Conservation (phyloP, 257 asterid genomes). For the Solanum peruvianum region DNA sequence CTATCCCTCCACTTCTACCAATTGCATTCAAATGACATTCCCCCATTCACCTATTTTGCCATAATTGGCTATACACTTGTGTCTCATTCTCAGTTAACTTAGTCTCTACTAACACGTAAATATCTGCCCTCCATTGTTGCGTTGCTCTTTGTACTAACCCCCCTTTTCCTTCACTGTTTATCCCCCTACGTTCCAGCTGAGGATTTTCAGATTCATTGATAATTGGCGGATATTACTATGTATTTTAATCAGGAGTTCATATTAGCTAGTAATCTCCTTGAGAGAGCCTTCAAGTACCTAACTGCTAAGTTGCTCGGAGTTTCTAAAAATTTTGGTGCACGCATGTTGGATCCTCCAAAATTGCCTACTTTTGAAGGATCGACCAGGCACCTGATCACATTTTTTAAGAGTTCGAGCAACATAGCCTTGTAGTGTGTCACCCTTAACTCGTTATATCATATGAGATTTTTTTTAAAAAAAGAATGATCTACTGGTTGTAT, state of each 20-base stretch:
- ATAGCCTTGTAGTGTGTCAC: not conserved
- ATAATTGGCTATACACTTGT: too few species aligned
- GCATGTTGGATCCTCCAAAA: not conserved
- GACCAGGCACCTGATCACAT: not conserved
- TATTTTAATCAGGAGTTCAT: not conserved
- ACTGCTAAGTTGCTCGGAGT: not conserved
- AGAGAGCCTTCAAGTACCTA: not conserved
- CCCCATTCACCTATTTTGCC: too few species aligned
- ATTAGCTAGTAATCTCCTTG: not conserved
- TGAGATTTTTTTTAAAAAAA: not conserved
- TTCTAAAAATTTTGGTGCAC: not conserved
- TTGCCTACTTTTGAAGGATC: not conserved
- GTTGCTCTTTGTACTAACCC: too few species aligned
- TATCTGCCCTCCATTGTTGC: too few species aligned
- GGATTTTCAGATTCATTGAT: too few species aligned
- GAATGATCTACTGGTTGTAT: not conserved
- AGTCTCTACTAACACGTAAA: too few species aligned
- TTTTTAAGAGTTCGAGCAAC: not conserved
- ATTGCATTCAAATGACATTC: too few species aligned
- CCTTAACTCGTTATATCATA: not conserved
- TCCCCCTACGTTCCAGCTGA: too few species aligned
- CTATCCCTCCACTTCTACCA: too few species aligned
- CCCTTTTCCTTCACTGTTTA: too few species aligned
- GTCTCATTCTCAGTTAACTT: too few species aligned
- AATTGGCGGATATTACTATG: too few species aligned